Evolutionary conservation across 139 green algal genomes (phyloP).

Genomic region (Spirogloea muscicola): DNA sequence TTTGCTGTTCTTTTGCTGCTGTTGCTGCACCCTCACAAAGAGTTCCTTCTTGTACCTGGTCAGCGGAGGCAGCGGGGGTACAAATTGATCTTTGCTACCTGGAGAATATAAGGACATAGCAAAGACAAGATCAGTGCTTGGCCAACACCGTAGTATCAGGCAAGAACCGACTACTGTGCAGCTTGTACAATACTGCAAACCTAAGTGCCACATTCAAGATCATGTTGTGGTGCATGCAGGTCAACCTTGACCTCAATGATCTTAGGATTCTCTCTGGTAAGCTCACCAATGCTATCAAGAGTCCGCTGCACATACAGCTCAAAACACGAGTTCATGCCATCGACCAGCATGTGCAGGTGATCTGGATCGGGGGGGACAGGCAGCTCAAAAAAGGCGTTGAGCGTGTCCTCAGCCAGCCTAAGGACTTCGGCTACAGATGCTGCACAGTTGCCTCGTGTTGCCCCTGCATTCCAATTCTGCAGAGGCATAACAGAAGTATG

Average conservation of each 20-base stretch:
- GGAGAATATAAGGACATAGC: too few species aligned
- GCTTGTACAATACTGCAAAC: too few species aligned
- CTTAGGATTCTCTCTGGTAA: too few species aligned
- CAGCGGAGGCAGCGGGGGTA: constrained; percentile 55
- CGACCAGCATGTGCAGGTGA: background rate
- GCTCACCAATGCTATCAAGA: too few species aligned
- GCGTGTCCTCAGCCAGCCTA: constrained; percentile 22
- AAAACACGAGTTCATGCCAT: constrained; percentile 11
- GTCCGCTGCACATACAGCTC: too few species aligned
- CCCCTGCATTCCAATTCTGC: constrained; percentile 6
- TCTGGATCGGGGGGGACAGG: background rate
- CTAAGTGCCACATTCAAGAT: too few species aligned
- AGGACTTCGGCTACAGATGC: constrained; percentile 15
- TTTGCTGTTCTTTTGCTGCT: too few species aligned
- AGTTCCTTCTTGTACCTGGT: constrained; percentile 66
- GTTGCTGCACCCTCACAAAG: constrained; percentile 5
- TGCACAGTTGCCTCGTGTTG: constrained; percentile 1
- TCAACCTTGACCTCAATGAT: too few species aligned
- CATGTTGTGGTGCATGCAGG: too few species aligned
- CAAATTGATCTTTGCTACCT: constrained; percentile 38
- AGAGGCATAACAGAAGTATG: background rate
- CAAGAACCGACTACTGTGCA: too few species aligned
- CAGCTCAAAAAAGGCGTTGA: constrained; percentile 21
- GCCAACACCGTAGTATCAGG: too few species aligned
- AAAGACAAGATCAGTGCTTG: too few species aligned